Conservation (phyloP, 805 yeast species). For the Wickerhamiella galacta region DNA sequence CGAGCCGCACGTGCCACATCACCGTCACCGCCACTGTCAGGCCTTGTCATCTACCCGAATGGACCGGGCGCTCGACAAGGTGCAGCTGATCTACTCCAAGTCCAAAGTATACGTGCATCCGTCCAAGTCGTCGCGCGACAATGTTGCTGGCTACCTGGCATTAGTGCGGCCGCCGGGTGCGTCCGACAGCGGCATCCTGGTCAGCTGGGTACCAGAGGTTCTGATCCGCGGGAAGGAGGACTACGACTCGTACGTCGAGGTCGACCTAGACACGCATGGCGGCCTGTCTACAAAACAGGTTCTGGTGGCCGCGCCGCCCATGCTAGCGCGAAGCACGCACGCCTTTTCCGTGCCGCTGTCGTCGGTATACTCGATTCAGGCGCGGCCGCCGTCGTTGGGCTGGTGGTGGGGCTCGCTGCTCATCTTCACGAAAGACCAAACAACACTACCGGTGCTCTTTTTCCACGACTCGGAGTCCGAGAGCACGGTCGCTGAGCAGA, state of each 20-base stretch:
- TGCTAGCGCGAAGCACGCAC: constrained; percentile 39
- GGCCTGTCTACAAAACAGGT: constrained; percentile 13
- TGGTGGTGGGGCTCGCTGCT: constrained; percentile 88
- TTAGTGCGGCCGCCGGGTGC: constrained; percentile 38
- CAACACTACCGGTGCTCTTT: constrained; percentile 65
- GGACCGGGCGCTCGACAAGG: too few species aligned
- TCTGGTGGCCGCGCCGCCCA: constrained; percentile 33
- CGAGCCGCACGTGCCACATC: too few species aligned
- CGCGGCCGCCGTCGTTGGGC: constrained; percentile 67
- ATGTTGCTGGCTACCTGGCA: constrained; percentile 61
- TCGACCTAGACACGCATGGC: constrained; percentile 29
- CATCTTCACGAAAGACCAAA: constrained; percentile 44
- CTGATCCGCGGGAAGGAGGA: constrained; percentile 28
- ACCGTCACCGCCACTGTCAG: too few species aligned
- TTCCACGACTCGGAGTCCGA: constrained; percentile 84
- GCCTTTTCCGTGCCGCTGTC: constrained; percentile 49
- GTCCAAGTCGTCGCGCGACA: constrained; percentile 52
- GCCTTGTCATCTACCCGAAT: too few species aligned
- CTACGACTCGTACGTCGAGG: constrained; percentile 29
- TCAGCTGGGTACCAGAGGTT: constrained; percentile 51
- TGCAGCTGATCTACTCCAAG: constrained; percentile 25
- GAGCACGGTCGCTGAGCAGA: constrained; percentile 49
- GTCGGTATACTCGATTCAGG: constrained; percentile 60
- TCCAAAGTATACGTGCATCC: constrained; percentile 66
- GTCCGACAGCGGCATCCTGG: constrained; percentile 34